A percentile compares a stretch with the other conserved stretches of the same genome.
Evolutionary conservation across 108 stramenopile species (phyloP).

Genomic region (Nannochloropsis granulata): DNA sequence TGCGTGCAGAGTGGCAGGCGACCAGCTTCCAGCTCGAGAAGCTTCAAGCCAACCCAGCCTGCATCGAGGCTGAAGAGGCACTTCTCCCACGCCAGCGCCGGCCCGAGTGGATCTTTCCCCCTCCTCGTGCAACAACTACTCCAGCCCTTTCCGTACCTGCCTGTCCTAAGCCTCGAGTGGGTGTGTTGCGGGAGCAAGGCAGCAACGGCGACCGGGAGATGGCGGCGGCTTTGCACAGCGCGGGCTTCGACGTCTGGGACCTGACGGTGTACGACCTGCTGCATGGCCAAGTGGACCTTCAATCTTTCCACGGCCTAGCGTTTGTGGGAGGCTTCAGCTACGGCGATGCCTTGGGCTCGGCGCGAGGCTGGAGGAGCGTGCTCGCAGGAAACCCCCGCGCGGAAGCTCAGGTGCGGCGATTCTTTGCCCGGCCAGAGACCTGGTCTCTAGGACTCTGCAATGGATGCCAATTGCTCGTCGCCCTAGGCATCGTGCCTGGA

Average conservation of each 20-base stretch:
- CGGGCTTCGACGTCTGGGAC: slow-evolving; percentile 97
- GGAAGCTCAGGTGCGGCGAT: slow-evolving; percentile 75
- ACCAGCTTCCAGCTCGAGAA: slow-evolving; percentile 89
- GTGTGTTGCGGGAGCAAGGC: slow-evolving; percentile 90
- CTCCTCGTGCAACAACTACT: neutral
- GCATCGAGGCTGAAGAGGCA: slow-evolving; percentile 68
- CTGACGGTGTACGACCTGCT: slow-evolving; percentile 32
- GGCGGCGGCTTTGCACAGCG: slow-evolving; percentile 79
- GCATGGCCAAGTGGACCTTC: neutral
- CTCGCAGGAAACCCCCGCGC: slow-evolving; percentile 87
- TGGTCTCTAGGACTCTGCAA: slow-evolving; percentile 98
- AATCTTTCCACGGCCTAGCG: slow-evolving; percentile 11
- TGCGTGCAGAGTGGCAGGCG: slow-evolving; percentile 87
- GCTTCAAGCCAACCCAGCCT: slow-evolving; percentile 77
- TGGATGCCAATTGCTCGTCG: slow-evolving; percentile 97
- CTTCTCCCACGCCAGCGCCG: slow-evolving; percentile 50
- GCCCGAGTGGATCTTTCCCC: slow-evolving; percentile 38
- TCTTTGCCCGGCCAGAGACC: slow-evolving; percentile 74
- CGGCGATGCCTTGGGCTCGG: slow-evolving; percentile 91
- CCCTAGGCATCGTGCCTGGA: slow-evolving; percentile 90
- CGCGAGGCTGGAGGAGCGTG: slow-evolving; percentile 96
- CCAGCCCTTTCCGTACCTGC: neutral
- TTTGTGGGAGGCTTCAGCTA: slow-evolving; percentile 97
- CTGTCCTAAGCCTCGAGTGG: slow-evolving; percentile 66
- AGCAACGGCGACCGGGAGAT: slow-evolving; percentile 98